A percentile compares a stretch with the other conserved stretches of the same genome.
Evolutionary conservation across 202 grass and related monocot genomes (phyloP).

Genomic region (Zizania palustris): DNA sequence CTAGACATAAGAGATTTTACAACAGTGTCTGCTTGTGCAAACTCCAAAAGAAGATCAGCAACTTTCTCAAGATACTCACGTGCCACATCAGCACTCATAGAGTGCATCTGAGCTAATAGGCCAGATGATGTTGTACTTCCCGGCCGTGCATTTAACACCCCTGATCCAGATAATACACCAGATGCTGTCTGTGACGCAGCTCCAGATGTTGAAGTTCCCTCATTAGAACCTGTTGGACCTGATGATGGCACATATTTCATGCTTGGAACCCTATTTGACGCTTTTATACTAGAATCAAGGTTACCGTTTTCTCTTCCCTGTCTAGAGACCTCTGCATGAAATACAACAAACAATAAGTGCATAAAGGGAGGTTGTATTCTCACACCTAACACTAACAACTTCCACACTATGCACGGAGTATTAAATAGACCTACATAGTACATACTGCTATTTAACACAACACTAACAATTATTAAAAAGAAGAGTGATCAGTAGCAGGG

Average conservation of each 20-base stretch:
- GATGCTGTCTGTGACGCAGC: slow-evolving; percentile 91
- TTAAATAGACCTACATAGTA: neutral
- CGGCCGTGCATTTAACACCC: slow-evolving; percentile 96
- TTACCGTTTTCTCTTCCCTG: slow-evolving; percentile 87
- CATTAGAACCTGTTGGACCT: slow-evolving; percentile 59
- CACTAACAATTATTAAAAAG: neutral
- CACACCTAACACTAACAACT: slow-evolving; percentile 13
- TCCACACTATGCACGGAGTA: slow-evolving; percentile 14
- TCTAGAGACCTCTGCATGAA: slow-evolving; percentile 78
- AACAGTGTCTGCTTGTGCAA: slow-evolving; percentile 83
- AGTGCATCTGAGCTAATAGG: slow-evolving; percentile 91
- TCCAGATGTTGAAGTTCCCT: slow-evolving; percentile 89
- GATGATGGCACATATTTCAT: slow-evolving; percentile 55
- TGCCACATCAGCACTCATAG: slow-evolving; percentile 91
- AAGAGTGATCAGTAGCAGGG: slow-evolving; percentile 13
- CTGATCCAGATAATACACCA: slow-evolving; percentile 97
- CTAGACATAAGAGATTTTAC: slow-evolving; percentile 91
- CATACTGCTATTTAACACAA: neutral
- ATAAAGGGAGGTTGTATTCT: slow-evolving; percentile 7
- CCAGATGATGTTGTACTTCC: slow-evolving; percentile 98
- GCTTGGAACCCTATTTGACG: slow-evolving; percentile 59
- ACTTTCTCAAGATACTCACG: slow-evolving; percentile 95
- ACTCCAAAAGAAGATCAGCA: slow-evolving; percentile 95
- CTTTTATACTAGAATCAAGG: slow-evolving; percentile 66
- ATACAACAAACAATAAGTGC: slow-evolving; percentile 40